phyloP scores from a whole-genome alignment of 2,329 filamentous ascomycete genomes.

The Fusarium goolgardi region DNA sequence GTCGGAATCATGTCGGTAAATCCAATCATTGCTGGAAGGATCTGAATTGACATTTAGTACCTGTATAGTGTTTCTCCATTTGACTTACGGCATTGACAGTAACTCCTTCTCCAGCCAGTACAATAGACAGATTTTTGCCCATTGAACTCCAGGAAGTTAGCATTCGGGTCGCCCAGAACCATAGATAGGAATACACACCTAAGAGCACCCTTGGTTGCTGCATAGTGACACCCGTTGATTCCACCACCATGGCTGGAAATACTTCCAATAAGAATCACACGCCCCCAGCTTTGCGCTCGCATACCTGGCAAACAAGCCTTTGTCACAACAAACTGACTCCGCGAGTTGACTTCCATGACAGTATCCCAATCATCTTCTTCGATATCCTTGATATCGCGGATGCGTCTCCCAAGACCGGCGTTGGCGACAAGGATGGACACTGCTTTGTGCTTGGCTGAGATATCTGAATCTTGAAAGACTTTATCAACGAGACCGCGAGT shows the following conservation, averaged over 20 bases:
- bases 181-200: constrained; percentile 6
- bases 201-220: constrained; percentile 50
- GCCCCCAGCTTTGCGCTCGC: constrained; percentile 49
- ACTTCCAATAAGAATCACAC: constrained; percentile 51
- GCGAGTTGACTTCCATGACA: constrained; percentile 51
- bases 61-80: rapidly evolving
- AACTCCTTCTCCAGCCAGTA: constrained; percentile 50
- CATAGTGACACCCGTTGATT: constrained; percentile 53
- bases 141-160: constrained; percentile 46
- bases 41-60: constrained; percentile 2
- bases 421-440: constrained; percentile 51
- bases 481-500: constrained; percentile 23
- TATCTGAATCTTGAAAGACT: not conserved
- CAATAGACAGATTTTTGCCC: constrained; percentile 50
- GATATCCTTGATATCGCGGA: constrained; percentile 51
- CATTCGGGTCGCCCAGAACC: rapidly evolving
- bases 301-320: constrained; percentile 50
- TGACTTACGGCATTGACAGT: constrained; percentile 51
- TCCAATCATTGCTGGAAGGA: constrained; percentile 52
- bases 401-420: constrained; percentile 49
- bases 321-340: constrained; percentile 52
- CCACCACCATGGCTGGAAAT: constrained; percentile 51
- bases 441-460: constrained; percentile 30
- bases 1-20: constrained; percentile 53
- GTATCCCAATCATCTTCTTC: constrained; percentile 53